Evolutionary conservation across 2,329 filamentous ascomycete genomes (phyloP), one percentile per base, ranked within the genome.

Genomic region (Aschersonia sp.): DNA sequence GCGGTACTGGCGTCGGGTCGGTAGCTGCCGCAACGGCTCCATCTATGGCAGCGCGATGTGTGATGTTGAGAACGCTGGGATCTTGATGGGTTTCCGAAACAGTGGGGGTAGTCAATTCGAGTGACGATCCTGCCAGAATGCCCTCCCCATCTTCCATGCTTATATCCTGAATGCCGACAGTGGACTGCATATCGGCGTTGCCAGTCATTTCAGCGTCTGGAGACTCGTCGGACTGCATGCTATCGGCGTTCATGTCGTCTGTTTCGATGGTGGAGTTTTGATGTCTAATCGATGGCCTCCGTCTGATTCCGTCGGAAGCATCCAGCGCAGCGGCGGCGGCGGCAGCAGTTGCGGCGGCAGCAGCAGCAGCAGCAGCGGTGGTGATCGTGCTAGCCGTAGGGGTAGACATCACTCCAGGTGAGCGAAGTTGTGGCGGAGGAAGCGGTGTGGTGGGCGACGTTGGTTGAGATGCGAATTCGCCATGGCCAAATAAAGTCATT

Each of bases 61-160:
- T 89, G 57, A 96, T 94, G 66, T 95, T 94, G 66, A 97, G 96
- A 0, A 89, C 88, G 49, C 91, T 89, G 9, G 85, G 78, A 56
- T 94, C 87, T 56, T 89, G 85, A 44, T 66, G 64, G n/a, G 82
- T 78, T 57, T 92, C 88, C 0, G 89, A 89, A 3, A 85, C 84
- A 35, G 84, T 84, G 2, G 84, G 84, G 5, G 87, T 84, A 3
- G 82, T 79, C 51, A 95, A 67, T 31, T 85, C 82, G 35, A 94
- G 78, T 3, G 82, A 76, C 2, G 84, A 78, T 47, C 80, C 82
- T 40, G 87, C 82, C 38, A 95, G 75, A 62, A 94, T 83, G 55
- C 82, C 78, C 51, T 91, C 85, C 32, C 82, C 78, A 53, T 92
- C 85, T 48, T 89, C 85, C 69, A 94, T 82, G 12, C 72, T 73